Percentiles rank a stretch among this genome's conserved stretches.
These are phyloP conservation scores for Hortaea sp. DNA, from an alignment of 2,329 filamentous ascomycete species.

Conservation along the genomic window DNA sequence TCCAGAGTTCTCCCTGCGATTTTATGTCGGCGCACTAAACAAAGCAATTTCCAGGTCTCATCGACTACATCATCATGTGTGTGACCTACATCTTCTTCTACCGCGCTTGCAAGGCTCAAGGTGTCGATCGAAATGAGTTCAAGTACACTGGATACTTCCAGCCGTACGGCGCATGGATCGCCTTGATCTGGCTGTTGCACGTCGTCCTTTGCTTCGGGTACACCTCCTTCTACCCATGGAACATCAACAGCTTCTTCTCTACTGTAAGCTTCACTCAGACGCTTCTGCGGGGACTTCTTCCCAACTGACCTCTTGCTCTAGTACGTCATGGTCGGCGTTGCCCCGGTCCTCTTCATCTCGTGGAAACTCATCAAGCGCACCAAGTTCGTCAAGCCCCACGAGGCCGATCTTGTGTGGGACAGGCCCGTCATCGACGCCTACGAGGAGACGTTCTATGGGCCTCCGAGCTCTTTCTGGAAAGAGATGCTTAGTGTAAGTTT, in stretches of 20 bases:
- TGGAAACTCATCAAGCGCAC: conserved; percentile 60
- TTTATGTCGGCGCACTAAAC: no score
- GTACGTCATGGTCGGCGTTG: conserved; percentile 30
- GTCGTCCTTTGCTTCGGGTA: conserved; percentile 47
- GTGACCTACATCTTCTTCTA: conserved; percentile 52
- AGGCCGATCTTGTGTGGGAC: conserved; percentile 54
- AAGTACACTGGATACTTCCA: conserved; percentile 49
- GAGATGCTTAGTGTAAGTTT: conserved; percentile 31
- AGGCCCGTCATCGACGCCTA: conserved; percentile 51
- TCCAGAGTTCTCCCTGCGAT: neutral
- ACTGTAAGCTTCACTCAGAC: no score
- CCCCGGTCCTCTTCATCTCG: conserved; percentile 42
- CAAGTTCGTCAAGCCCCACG: conserved; percentile 40
- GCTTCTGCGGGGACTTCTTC: no score
- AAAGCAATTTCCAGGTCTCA: conserved; percentile 1
- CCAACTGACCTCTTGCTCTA: conserved; percentile 31
- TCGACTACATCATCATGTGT: conserved; percentile 41
- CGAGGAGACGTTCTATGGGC: conserved; percentile 40
- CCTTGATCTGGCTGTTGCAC: conserved; percentile 20
- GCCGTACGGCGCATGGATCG: conserved; percentile 43
- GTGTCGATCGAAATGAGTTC: conserved; percentile 41
- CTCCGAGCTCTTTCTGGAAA: conserved; percentile 45
- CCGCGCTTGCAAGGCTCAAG: conserved; percentile 42
- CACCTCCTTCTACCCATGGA: conserved; percentile 38
- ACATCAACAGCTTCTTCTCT: conserved; percentile 25